Conservation (phyloP, 345 rosid genomes). For the Linum lewisii region DNA sequence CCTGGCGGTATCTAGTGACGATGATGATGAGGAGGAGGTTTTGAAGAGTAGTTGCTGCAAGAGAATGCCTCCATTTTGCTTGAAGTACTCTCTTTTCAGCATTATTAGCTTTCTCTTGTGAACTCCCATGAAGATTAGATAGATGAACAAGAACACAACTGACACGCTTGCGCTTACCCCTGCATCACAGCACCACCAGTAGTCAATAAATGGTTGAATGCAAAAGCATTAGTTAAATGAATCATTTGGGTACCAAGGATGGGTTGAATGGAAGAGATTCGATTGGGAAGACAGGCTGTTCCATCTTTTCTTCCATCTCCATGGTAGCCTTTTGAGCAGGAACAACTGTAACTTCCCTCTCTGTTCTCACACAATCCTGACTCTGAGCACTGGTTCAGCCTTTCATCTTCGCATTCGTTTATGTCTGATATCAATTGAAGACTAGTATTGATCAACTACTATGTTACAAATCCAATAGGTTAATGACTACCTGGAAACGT, state of each 20-base stretch:
- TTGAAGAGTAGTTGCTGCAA: slow-evolving; percentile 1
- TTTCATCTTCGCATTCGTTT: neutral
- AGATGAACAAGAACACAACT: neutral
- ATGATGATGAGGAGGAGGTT: neutral
- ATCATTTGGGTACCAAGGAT: neutral
- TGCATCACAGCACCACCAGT: too few species aligned
- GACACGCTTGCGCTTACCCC: neutral
- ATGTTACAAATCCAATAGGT: too few species aligned
- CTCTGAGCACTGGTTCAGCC: neutral
- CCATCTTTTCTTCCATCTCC: slow-evolving; percentile 3
- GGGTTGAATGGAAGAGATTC: neutral
- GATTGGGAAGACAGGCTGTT: neutral
- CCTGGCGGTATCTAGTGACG: slow-evolving; percentile 5
- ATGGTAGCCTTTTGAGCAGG: slow-evolving; percentile 2
- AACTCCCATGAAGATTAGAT: neutral
- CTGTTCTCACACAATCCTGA: neutral
- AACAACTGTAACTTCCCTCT: neutral
- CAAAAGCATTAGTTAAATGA: too few species aligned
- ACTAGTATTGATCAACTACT: too few species aligned
- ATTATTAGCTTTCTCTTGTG: neutral
- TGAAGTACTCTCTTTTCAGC: slow-evolving; percentile 1
- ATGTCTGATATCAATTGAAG: neutral
- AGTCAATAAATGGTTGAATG: neutral
- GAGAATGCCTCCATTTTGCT: slow-evolving; percentile 6
- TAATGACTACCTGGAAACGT: too few species aligned